Base-by-base conservation (phyloP, 768 basidiomycete genomes). In the Hericium coralloides region DNA sequence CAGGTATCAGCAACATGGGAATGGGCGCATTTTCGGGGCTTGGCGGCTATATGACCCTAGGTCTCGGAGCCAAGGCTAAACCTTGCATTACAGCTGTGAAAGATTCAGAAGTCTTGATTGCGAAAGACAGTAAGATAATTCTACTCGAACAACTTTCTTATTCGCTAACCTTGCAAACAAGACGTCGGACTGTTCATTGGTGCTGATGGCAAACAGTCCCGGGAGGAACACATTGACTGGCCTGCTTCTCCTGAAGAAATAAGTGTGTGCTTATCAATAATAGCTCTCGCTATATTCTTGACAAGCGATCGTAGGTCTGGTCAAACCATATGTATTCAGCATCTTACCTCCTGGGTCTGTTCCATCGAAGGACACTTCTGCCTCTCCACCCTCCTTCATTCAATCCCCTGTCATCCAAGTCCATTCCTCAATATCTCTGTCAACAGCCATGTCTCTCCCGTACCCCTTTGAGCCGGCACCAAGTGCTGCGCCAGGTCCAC, bases 21-120 rank as follows among this genome's bases (percentile, higher is more conserved):
- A 88, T 83, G 79, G 83, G 84, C n/a, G 85, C 89, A 0, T 74
- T 92, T n/a, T 81, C 79, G 12, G 87, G 89, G 3, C 70, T 92
- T 12, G 84, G 87, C 2, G 88, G 88, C 3, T 94, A 93, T 63
- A 92, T 94, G 89, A 86, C 83, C 2, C 74, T 92, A 22, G 87
- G 90, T 1, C 72, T 92, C 8, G 88, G 88, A 9, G 77, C 83
- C 4, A 92, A 87, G 67, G 76, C 77, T 14, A 92, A 85, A 68
- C 85, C 89, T 2, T 78, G 76, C 6, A 73, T 83, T 10, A 72
- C 82, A 2, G 75, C 74, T 14, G 69, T 87, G 25, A 73, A 72
- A 37, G 82, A 85, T 7, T 75, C 74, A 0, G 88, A 94, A 63
- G 79, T 80, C 8, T 69, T 94, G 3, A 79, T 93, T 38, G 78